Base-by-base conservation (phyloP, 2,329 filamentous ascomycete genomes). In the Penicillium vulpinum region DNA sequence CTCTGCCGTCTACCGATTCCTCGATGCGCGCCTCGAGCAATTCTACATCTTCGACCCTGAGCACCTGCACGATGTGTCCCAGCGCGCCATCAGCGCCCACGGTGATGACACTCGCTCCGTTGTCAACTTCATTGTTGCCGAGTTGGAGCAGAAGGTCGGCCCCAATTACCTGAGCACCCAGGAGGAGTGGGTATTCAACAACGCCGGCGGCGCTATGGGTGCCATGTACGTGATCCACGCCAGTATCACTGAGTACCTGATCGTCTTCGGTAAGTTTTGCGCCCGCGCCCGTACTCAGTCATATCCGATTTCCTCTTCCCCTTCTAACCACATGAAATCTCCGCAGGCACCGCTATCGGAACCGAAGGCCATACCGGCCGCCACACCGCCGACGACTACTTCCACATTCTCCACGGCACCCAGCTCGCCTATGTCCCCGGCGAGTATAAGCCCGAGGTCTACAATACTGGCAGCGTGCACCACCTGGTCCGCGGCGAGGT, bases 341-440 rank as follows among this genome's bases (percentile, higher is more conserved):
- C 24, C 45, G 28, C 43, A 73, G 71, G 72, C 46, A 75, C 73
- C 47, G 66, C 73, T 29, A 72, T 75, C 53, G 91, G 91, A 67
- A 96, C 92, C 13, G 91, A 95, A 77, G 92, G 92, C 60, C 91
- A 96, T 81, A 85, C 86, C 1, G 92, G 92, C 62, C 89, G 91
- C 49, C 92, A 96, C 82, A 93, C 91, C 13, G 91, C 91, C 16
- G 90, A 96, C 77, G 92, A 96, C 81, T 96, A 94, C 82, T 96
- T 96, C 82, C 85, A 92, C 81, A 96, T 96, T 80, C 82, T 96
- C 31, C 67, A 71, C 39, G 73, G 73, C 52, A 73, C 73, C 26
- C 73, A 75, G 60, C 65, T 75, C 28, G 73, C 73, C 60, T 75
- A 73, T 62, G 66, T 70, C 5, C 73, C 73, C n/a, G 73, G 73